Base-by-base conservation (phyloP, 306 rosid species). In the Carpinus viminea region DNA sequence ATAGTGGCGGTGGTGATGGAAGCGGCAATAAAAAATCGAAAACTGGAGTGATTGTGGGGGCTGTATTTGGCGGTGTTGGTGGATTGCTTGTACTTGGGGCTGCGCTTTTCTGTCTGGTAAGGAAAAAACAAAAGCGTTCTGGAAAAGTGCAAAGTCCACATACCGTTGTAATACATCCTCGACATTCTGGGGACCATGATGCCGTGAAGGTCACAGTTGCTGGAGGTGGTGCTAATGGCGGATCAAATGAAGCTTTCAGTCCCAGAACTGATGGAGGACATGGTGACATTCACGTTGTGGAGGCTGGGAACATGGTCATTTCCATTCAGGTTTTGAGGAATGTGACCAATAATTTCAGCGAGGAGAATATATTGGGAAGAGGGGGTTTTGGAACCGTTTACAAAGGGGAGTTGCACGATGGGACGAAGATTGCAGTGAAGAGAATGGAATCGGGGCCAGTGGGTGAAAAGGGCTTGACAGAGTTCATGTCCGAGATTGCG, bases 371-470 rank as follows among this genome's bases (percentile, higher is more conserved):
- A 73, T 75, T 95, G 66, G 98, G 98, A 18, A 89, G 26, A 12
- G 98, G 98, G 0, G 98, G 98, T 8, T 95, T 92, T 64, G 99
- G 98, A 57, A 90, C 88, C 5, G 97, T 91, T 65, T 95, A 95
- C 76, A 86, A 81, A 74, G 99, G 98, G 18, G 97, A 91, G 64
- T 81, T 95, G 80, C 91, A 91, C 4, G 99, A 95, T 12, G 98
- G 99, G 62, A 93, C 99, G 0, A 81, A 87, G 76, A 95, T 95
- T 74, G 99, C 99, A 2, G 98, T 95, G 81, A 95, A 95, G 86
- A 91, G 98, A 81, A 95, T 95, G 99, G 92, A 91, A 60, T 46
- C 88, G 2, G 93, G 96, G 72, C 57, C 85, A 18, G 83, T 81
- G 70, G 93, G 83, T 15, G 94, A 89, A 77, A 91, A 89, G 76